Evolutionary conservation across 2,329 filamentous ascomycete genomes (phyloP), one percentile per base, ranked within the genome.

Genomic region (Xylaria sp.): DNA sequence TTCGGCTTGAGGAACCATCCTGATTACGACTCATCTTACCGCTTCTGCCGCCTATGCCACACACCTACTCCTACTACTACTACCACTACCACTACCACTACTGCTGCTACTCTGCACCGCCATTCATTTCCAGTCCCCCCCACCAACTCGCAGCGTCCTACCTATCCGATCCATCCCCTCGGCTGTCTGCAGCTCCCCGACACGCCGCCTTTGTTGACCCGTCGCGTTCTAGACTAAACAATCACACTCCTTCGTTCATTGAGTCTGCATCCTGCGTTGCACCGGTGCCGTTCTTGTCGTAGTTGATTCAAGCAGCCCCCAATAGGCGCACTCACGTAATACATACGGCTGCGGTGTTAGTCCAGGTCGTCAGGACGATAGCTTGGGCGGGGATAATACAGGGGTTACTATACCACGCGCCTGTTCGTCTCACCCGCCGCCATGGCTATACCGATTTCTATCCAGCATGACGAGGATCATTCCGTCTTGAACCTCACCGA

Each of bases 401-500:
- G 48, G 44, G 44, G 18, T 19, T 52, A 30, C 23, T 30, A 47
- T 55, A 58, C 39, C 13, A 46, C 16, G 34, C 55, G 16, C 42
- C 48, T 44, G 6, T 54, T 54, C 9, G 61, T 60, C 19, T 13
- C 37, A 39, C 60, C 30, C 61, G 63, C 48, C 19, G 56, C 50
- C 59, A 71, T 71, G 70, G 69, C 70, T 51, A 52, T 71, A 49
- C 69, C 69, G 9, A 55, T 71, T 34, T 68, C 65, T 52, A 60
- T 71, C 56, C 67, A 69, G 52, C 62, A 70, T 52, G 69, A 71
- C 23, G 69, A 70, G 55, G 69, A 71, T 42, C 66, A 61, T 35
- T 70, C 69, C n/a, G 59, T 71, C 52, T 62, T 71, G 53, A 58
- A 71, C 58, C 64, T 71, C 48, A 68, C 67, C 54, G 69, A 71